These are phyloP conservation scores for Trichocomaceae sp. DNA, from an alignment of 2,329 filamentous ascomycete genomes.

Conservation along the genomic window DNA sequence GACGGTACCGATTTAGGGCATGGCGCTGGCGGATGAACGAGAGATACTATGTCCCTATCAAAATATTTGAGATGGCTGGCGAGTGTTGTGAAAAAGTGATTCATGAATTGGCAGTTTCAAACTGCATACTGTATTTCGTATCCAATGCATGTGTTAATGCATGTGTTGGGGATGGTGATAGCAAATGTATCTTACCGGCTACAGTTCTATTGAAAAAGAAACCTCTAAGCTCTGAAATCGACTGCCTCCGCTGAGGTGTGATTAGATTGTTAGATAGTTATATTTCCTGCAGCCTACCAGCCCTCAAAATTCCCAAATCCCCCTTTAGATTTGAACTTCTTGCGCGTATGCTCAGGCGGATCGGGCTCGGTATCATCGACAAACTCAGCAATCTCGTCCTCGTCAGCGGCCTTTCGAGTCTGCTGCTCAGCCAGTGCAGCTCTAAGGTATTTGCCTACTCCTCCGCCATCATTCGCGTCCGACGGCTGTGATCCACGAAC, in stretches of 20 bases:
- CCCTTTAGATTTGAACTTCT: constrained; percentile 61
- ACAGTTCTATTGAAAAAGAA: not conserved
- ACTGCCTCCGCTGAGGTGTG: not conserved
- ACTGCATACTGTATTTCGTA: not conserved
- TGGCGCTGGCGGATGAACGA: no score
- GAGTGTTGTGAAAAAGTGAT: not conserved
- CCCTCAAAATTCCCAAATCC: constrained; percentile 86
- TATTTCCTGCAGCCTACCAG: constrained; percentile 52
- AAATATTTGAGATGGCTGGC: not conserved
- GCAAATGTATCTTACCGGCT: not conserved
- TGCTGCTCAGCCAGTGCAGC: constrained; percentile 41
- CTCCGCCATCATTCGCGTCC: not conserved
- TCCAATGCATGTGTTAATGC: not conserved
- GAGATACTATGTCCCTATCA: not conserved
- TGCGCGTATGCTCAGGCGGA: constrained; percentile 59
- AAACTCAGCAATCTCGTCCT: constrained; percentile 56
- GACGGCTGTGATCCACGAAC: constrained; percentile 50
- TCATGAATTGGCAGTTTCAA: not conserved
- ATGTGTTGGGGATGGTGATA: not conserved
- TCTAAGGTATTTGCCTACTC: constrained; percentile 73
- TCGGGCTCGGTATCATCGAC: constrained; percentile 52
- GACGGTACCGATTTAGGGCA: not conserved
- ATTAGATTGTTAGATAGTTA: not conserved
- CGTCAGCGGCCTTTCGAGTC: constrained; percentile 26
- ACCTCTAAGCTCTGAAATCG: not conserved